Percentiles rank a stretch among this genome's conserved stretches.
phyloP scores from a whole-genome alignment of 768 basidiomycete species.

The Serendipita indica region DNA sequence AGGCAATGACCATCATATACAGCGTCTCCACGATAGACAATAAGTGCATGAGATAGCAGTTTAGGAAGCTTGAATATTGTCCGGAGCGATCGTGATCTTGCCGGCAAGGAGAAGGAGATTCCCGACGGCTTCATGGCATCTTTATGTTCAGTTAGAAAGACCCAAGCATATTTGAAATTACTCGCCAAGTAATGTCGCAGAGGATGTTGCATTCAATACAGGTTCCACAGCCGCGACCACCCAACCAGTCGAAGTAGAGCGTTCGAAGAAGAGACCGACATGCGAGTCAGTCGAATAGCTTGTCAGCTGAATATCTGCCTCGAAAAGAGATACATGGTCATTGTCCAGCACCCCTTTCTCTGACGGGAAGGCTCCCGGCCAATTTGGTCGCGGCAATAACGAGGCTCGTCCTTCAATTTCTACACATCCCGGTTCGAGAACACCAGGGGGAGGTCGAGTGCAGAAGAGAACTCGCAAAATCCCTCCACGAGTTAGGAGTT shows the following conservation, averaged over 20 bases:
- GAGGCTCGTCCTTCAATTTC: neutral
- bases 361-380: neutral
- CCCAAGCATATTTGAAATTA: neutral
- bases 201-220: constrained; percentile 26
- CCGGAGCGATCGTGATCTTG: constrained; percentile 21
- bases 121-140: constrained; percentile 4
- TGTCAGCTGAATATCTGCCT: neutral
- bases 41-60: constrained; percentile 41
- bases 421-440: neutral
- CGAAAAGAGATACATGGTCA: neutral
- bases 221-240: constrained; percentile 40
- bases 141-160: neutral
- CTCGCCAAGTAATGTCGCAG: neutral
- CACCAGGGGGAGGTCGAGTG: neutral
- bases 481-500: neutral
- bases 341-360: neutral
- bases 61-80: constrained; percentile 38
- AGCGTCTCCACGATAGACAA: constrained; percentile 47
- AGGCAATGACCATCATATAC: constrained; percentile 19
- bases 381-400: neutral
- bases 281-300: neutral
- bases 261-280: neutral
- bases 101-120: neutral
- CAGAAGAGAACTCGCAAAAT: neutral
- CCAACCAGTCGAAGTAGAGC: constrained; percentile 22